A percentile compares a stretch with the other conserved stretches of the same genome.
Conservation (phyloP, 352 stramenopile species). For the Phytophthora uliginosa region DNA sequence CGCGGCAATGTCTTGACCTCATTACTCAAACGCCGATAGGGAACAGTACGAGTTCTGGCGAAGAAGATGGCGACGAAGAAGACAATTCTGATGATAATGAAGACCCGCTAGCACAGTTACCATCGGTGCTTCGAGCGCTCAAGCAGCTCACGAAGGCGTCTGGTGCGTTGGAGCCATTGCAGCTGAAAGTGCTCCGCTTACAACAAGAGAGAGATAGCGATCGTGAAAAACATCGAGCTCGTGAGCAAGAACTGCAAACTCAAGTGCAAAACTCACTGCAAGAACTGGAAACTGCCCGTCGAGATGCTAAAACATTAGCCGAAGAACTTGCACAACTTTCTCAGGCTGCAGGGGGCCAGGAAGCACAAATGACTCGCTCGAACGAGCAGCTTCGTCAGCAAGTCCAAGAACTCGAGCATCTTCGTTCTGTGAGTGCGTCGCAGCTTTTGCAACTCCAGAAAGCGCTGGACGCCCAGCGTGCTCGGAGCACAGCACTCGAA, state of each 20-base stretch:
- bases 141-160: conserved; percentile 30
- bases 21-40: conserved; percentile 26
- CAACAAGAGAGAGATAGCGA: conserved; percentile 62
- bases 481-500: conserved; percentile 60
- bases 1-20: conserved; percentile 42
- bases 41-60: conserved; percentile 6
- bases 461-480: conserved; percentile 54
- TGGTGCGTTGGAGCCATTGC: conserved; percentile 50
- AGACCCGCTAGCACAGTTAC: conserved; percentile 24
- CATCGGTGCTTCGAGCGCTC: conserved; percentile 28
- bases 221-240: conserved; percentile 43
- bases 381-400: conserved; percentile 62
- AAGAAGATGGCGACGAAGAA: conserved; percentile 18
- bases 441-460: conserved; percentile 76
- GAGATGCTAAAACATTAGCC: conserved; percentile 58
- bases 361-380: conserved; percentile 50
- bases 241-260: conserved; percentile 55
- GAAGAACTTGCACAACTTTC: conserved; percentile 67
- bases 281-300: conserved; percentile 50
- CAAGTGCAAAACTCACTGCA: conserved; percentile 37
- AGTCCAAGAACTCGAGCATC: conserved; percentile 64
- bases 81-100: conserved; percentile 13
- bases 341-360: conserved; percentile 42
- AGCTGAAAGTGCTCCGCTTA: conserved; percentile 54
- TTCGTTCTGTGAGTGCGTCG: conserved; percentile 37